Conservation (phyloP, 345 rosid species). For the Eucalyptus leucophloia region DNA sequence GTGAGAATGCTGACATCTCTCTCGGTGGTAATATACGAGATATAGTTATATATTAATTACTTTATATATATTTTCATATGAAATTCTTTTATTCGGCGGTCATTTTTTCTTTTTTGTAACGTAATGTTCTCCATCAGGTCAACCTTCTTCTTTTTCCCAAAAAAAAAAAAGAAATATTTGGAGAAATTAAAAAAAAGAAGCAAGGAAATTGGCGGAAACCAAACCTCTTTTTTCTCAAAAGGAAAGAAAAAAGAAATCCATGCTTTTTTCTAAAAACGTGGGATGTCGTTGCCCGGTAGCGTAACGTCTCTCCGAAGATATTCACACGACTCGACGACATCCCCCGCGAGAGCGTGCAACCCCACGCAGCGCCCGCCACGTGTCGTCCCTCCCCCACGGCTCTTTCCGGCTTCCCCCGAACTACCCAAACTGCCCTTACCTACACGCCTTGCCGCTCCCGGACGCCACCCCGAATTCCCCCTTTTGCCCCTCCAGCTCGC, state of each 20-base stretch:
- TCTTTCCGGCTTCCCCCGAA: not conserved
- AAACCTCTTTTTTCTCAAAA: not conserved
- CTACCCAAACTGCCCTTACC: not conserved
- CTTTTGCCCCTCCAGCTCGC: not conserved
- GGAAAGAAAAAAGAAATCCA: not conserved
- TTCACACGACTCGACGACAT: slow-evolving; percentile 5
- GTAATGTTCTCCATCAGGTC: not conserved
- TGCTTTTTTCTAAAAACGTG: not conserved
- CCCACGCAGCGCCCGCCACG: not conserved
- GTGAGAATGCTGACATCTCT: fast-evolving
- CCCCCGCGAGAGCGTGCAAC: not conserved
- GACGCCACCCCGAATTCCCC: not conserved
- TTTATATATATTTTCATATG: not conserved
- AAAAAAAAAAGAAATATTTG: not conserved
- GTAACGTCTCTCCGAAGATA: slow-evolving; percentile 50
- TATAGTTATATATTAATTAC: not conserved
- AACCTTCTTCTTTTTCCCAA: not conserved
- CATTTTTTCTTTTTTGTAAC: not conserved
- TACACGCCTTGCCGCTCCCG: not conserved
- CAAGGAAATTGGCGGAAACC: not conserved
- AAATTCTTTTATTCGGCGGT: not conserved
- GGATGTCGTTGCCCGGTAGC: slow-evolving; percentile 1
- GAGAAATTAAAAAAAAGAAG: not conserved
- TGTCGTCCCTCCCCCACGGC: not conserved
- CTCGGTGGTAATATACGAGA: too few species aligned